A percentile compares a stretch with the other conserved stretches of the same genome.
Evolutionary conservation across 2,329 filamentous ascomycete genomes (phyloP).

Genomic region (Sphaceloma murrayae): DNA sequence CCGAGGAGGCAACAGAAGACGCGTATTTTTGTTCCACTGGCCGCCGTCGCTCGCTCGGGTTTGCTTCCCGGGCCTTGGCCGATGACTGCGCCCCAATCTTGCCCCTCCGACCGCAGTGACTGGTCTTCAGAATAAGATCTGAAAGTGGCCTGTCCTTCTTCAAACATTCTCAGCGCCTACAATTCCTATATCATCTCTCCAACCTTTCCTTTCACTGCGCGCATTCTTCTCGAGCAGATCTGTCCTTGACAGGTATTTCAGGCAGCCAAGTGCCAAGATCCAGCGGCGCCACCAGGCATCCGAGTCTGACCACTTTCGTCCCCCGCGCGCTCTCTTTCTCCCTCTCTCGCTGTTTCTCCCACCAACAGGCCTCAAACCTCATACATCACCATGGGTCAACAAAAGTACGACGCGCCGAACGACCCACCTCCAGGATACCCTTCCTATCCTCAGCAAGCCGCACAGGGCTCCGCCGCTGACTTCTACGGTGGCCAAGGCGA

Average conservation of each 20-base stretch:
- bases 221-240: no score
- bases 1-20: neutral
- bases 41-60: constrained; percentile 10
- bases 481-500: constrained; percentile 12
- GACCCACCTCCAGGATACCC: constrained; percentile 16
- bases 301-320: constrained; percentile 14
- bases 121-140: neutral
- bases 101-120: constrained; percentile 7
- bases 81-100: constrained; percentile 13
- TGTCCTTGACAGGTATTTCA: no score
- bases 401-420: constrained; percentile 13
- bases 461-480: constrained; percentile 11
- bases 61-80: constrained; percentile 1
- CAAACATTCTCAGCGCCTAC: neutral
- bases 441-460: constrained; percentile 17
- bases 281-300: constrained; percentile 12
- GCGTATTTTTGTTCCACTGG: constrained; percentile 7
- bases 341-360: neutral
- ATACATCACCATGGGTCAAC: constrained; percentile 15
- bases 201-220: no score
- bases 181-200: neutral
- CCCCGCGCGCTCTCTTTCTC: neutral
- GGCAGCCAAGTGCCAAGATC: constrained; percentile 11
- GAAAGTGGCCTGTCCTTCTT: neutral
- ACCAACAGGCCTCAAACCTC: neutral